phyloP scores from a whole-genome alignment of 2,329 filamentous ascomycete species.

The Talaromyces sp. region DNA sequence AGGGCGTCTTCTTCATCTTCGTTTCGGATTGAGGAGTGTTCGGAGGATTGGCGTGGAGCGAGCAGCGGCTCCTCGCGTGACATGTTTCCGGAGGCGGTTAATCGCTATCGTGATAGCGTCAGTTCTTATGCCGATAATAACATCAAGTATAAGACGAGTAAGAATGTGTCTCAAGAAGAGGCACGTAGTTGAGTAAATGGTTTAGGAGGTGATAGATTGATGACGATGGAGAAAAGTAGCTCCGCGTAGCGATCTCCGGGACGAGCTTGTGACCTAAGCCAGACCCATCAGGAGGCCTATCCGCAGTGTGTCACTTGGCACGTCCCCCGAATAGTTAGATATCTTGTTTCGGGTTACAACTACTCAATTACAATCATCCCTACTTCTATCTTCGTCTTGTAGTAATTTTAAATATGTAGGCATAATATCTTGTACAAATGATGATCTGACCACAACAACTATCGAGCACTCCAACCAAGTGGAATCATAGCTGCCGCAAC shows the following conservation, averaged over 20 bases:
- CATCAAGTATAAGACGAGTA: neutral
- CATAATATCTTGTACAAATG: neutral
- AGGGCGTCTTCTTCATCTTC: slow-evolving; percentile 62
- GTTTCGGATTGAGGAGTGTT: slow-evolving; percentile 53
- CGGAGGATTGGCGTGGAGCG: slow-evolving; percentile 54
- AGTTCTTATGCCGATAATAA: neutral
- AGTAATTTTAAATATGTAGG: neutral
- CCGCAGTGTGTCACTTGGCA: neutral
- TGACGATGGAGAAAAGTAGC: neutral
- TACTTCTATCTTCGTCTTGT: neutral
- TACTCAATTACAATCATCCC: neutral
- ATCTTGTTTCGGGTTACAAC: neutral
- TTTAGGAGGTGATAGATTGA: neutral
- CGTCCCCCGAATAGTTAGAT: neutral
- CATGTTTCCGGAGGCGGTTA: slow-evolving; percentile 23
- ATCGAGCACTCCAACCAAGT: slow-evolving; percentile 66
- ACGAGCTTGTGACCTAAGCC: neutral
- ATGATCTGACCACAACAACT: too few relatives aligned
- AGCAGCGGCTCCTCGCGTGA: slow-evolving; percentile 52
- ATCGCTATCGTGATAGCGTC: neutral
- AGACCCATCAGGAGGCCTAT: neutral
- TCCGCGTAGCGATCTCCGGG: neutral
- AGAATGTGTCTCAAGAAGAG: neutral
- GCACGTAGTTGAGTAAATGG: neutral
- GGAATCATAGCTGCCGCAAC: slow-evolving; percentile 87